These are phyloP conservation scores for Vitis hybrid DNA, from an alignment of 177 flowering plant genomes.

Conservation along the genomic window DNA sequence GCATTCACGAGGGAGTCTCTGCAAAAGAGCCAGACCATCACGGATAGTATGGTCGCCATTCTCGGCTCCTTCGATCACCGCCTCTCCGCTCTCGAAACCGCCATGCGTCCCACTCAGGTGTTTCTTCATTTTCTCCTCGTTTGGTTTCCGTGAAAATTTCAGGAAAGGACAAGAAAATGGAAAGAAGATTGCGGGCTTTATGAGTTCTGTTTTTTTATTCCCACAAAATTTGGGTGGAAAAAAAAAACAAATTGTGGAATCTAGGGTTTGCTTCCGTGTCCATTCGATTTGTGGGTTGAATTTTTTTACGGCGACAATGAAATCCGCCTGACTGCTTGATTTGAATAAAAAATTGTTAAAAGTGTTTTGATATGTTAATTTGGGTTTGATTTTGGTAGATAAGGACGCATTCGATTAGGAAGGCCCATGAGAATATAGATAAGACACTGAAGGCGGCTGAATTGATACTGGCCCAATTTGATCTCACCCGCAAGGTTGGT, in stretches of 20 bases:
- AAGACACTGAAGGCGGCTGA: conserved; percentile 89
- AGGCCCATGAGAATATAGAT: conserved; percentile 96
- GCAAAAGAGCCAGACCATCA: conserved; percentile 83
- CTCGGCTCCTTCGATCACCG: conserved; percentile 98
- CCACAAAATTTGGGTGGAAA: neutral
- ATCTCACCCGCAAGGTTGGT: conserved; percentile 76
- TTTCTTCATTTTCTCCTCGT: neutral
- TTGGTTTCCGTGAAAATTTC: neutral
- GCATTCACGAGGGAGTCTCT: conserved; percentile 68
- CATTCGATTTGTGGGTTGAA: neutral
- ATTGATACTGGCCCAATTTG: conserved; percentile 69
- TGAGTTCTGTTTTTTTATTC: neutral
- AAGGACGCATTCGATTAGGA: conserved; percentile 81
- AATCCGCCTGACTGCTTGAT: conserved; percentile 1
- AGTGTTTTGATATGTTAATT: conserved; percentile 1
- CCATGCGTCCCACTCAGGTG: conserved; percentile 99
- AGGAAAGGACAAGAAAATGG: neutral
- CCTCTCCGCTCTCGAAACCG: conserved; percentile 94
- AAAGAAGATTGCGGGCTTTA: neutral
- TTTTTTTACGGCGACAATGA: neutral
- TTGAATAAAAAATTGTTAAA: neutral
- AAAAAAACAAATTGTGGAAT: too few species aligned
- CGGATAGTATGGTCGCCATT: conserved; percentile 81
- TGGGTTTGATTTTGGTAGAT: conserved; percentile 41
- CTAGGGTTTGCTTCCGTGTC: neutral